These are phyloP conservation scores for Fomitopsis serialis DNA, from an alignment of 768 basidiomycete species.

Conservation along the genomic window DNA sequence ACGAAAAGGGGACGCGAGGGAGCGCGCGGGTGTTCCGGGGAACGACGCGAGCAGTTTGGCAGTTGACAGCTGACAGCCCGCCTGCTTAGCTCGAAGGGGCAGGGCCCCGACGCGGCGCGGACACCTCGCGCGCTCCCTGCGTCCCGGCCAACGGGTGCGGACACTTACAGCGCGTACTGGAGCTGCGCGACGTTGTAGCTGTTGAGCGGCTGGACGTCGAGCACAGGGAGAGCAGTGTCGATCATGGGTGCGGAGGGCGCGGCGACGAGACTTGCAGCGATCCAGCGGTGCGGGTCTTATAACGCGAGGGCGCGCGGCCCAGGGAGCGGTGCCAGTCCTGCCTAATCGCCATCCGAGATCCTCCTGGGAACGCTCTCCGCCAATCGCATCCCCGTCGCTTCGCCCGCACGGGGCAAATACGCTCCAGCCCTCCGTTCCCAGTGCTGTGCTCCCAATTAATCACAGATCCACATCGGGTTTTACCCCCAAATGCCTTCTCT, in stretches of 20 bases:
- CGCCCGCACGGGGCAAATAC: not conserved
- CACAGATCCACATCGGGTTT: not conserved
- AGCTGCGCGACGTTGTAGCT: conserved; percentile 61
- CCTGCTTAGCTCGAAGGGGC: not conserved
- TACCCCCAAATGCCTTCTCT: not conserved
- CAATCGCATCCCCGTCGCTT: not conserved
- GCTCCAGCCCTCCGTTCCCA: not conserved
- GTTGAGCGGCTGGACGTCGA: conserved; percentile 36
- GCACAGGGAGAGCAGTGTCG: conserved; percentile 31
- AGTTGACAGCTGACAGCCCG: not conserved
- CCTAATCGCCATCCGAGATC: conserved; percentile 7
- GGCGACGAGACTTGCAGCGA: conserved; percentile 1
- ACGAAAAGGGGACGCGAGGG: conserved; percentile 1
- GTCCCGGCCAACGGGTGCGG: conserved; percentile 17
- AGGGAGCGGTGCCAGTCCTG: not conserved
- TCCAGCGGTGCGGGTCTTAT: conserved; percentile 10
- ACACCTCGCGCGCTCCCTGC: not conserved
- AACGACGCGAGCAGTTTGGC: not conserved
- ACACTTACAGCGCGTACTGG: conserved; percentile 52
- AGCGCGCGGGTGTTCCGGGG: conserved; percentile 3
- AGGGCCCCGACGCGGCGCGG: not conserved
- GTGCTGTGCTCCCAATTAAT: conserved; percentile 8
- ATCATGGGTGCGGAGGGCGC: conserved; percentile 42
- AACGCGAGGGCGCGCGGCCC: conserved; percentile 1
- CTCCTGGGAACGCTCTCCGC: conserved; percentile 7